Base-by-base conservation (phyloP, 2,329 filamentous ascomycete species). In the Chaetomium globosum region DNA sequence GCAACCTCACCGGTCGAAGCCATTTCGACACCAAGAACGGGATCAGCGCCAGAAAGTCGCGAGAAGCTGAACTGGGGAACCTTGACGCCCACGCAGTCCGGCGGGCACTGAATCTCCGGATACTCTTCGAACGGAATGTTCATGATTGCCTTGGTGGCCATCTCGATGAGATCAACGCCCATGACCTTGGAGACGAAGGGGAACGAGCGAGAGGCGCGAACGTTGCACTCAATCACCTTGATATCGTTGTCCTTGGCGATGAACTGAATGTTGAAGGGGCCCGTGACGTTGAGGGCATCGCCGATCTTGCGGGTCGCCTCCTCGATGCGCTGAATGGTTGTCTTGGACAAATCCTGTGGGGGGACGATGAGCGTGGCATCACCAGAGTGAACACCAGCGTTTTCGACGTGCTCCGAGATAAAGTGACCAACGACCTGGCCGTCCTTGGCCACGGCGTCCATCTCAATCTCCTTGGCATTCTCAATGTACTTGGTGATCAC, bases 401-500 rank as follows among this genome's bases (percentile, higher is more conserved):
- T 98, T 79, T 99, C 95, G 51, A 99, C 95, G 77, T 99, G 95
- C 82, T 99, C 95, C 0, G 94, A 98, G 75, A 99, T 92, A 79
- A 98, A 98, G 77, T 98, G 95, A 13, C 94, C 93, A 65, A 97
- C 87, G 79, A 98, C 90, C 62, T 86, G 89, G 74, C 95, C 95
- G 71, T 96, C 90, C 73, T 89, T 89, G 61, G 94, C 95, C 53
- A 99, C 95, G 49, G 95, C 95, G 73, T 99, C 95, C 95, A 99
- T 98, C 79, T 99, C 95, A 69, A 99, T 98, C 78, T 99, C 95
- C 83, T 99, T 98, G 70, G 95, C 95, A 71, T 96, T 95, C 82
- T 99, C 95, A 71, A 99, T 98, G 80, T 98, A 99, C 81, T 99
- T 99, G 67, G 94, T 98, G 74, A 99, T 98, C 67, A 99, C 95